Evolutionary conservation across 129 eudicot genomes (phyloP).

Genomic region (sunflower (Helianthus annuus)): HanXRQr2.0-SUNRISE NC_035447.2:107831821-107832320

Average conservation of each 20-base stretch:
- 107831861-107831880: no score
- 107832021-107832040: constrained; percentile 24
- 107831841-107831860: no score
- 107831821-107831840: no score
- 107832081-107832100: constrained; percentile 22
- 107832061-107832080: constrained; percentile 17
- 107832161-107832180: constrained; percentile 14
- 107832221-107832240: constrained; percentile 26
- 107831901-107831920: no score
- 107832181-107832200: constrained; percentile 23
- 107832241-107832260: not conserved
- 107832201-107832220: constrained; percentile 21
- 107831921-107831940: no score
- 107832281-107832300: constrained; percentile 28
- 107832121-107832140: constrained; percentile 27
- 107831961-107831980: no score
- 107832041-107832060: constrained; percentile 17
- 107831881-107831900: no score
- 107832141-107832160: constrained; percentile 23
- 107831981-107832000: not conserved
- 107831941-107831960: no score
- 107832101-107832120: constrained; percentile 27
- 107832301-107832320: constrained; percentile 22
- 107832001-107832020: constrained; percentile 6
- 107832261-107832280: constrained; percentile 18